Conservation (phyloP, 768 basidiomycete species). For the Leccinum boreale region DNA sequence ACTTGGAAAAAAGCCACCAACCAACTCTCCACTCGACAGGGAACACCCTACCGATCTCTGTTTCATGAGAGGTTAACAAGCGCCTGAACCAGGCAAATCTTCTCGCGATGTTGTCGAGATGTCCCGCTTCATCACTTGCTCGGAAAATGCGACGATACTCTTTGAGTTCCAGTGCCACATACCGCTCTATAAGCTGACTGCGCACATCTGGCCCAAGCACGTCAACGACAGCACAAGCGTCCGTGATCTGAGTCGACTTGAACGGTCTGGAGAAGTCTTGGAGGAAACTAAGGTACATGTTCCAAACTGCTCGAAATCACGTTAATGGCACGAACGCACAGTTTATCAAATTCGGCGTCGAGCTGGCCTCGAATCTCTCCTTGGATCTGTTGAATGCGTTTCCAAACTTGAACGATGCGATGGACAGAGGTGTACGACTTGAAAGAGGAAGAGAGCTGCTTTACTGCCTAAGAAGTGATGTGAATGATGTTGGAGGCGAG, state of each 20-base stretch:
- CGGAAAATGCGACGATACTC: constrained; percentile 97
- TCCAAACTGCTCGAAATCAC: neutral
- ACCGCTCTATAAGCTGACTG: constrained; percentile 78
- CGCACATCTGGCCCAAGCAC: constrained; percentile 85
- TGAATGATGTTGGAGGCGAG: constrained; percentile 15
- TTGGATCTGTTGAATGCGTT: constrained; percentile 77
- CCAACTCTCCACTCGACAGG: constrained; percentile 84
- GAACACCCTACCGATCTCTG: constrained; percentile 81
- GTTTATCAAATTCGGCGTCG: constrained; percentile 88
- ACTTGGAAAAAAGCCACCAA: constrained; percentile 77
- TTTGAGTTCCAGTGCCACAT: constrained; percentile 84
- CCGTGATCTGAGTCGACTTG: constrained; percentile 62
- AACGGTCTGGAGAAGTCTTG: constrained; percentile 70
- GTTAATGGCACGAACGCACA: constrained; percentile 52
- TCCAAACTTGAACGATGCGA: constrained; percentile 73
- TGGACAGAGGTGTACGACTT: constrained; percentile 75
- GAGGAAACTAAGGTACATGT: constrained; percentile 55
- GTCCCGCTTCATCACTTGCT: constrained; percentile 90
- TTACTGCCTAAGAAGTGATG: constrained; percentile 62
- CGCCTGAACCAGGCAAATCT: constrained; percentile 96
- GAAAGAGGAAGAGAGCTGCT: constrained; percentile 79
- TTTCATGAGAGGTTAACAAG: constrained; percentile 78
- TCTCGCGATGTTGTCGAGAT: constrained; percentile 89
- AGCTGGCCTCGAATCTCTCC: constrained; percentile 77
- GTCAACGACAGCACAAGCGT: constrained; percentile 88